phyloP scores from a whole-genome alignment of 768 basidiomycete genomes.

The Calocera cornea region DNA sequence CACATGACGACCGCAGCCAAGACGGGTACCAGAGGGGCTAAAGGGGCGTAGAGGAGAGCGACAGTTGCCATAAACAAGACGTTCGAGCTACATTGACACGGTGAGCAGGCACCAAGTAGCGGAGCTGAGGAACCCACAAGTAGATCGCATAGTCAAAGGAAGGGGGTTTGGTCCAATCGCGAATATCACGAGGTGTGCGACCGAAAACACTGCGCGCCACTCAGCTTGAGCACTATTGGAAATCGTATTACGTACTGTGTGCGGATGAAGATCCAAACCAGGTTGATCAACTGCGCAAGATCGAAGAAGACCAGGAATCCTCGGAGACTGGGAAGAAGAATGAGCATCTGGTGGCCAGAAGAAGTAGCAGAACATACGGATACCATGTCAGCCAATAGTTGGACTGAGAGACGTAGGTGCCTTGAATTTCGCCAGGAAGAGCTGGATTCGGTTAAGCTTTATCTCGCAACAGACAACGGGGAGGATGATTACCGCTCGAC shows the following conservation, averaged over 20 bases:
- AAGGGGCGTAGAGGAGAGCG: constrained; percentile 82
- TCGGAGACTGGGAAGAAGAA: constrained; percentile 44
- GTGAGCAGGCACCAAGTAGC: too few relatives aligned
- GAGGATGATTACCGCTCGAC: constrained; percentile 25
- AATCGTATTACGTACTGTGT: constrained; percentile 42
- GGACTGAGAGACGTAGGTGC: constrained; percentile 80
- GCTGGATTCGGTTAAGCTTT: constrained; percentile 27
- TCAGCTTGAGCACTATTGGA: too few relatives aligned
- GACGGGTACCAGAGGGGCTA: constrained; percentile 79
- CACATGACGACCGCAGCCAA: constrained; percentile 79
- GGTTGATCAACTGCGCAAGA: constrained; percentile 85
- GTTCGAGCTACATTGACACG: constrained; percentile 33
- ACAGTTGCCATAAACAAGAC: constrained; percentile 83
- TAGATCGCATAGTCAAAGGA: constrained; percentile 80
- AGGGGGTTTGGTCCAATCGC: constrained; percentile 81
- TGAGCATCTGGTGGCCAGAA: neutral
- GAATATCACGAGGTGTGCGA: constrained; percentile 76
- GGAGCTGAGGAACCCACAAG: too few relatives aligned
- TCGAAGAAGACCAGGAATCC: constrained; percentile 93
- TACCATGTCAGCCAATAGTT: constrained; percentile 91
- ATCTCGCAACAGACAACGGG: neutral
- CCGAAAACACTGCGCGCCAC: constrained; percentile 60
- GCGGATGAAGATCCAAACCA: constrained; percentile 73
- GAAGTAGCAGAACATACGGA: constrained; percentile 43
- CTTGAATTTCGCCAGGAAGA: constrained; percentile 59